Evolutionary conservation across 169 alveolate species (phyloP).

Genomic region (Eimeria mitis): DNA sequence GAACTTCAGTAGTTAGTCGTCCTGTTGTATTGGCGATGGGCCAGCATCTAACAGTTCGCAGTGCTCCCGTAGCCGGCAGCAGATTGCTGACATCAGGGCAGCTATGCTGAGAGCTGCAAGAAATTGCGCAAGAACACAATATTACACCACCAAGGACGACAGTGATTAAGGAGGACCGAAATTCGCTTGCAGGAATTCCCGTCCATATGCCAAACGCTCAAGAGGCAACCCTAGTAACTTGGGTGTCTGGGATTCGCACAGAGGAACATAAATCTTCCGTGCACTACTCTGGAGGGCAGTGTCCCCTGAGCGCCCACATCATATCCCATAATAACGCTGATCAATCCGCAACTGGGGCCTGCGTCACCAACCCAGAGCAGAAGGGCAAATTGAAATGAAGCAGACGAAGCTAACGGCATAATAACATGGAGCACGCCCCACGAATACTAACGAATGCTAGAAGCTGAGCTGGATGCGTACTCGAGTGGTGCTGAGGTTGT

Average conservation of each 20-base stretch:
- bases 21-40: not conserved
- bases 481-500: constrained; percentile 72
- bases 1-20: not conserved
- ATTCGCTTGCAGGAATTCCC: not conserved
- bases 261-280: not conserved
- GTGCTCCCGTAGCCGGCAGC: not conserved
- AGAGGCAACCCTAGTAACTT: not conserved
- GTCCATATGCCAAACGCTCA: not conserved
- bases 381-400: not conserved
- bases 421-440: not conserved
- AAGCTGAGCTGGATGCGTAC: not conserved
- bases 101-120: not conserved
- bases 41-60: not conserved
- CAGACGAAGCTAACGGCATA: not conserved
- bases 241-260: not conserved
- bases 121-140: not conserved
- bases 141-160: not conserved
- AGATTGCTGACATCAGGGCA: not conserved
- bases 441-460: not conserved
- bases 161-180: not conserved
- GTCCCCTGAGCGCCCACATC: not conserved
- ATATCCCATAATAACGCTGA: not conserved
- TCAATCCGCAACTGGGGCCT: not conserved
- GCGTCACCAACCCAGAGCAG: not conserved
- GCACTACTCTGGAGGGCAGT: not conserved